These are phyloP conservation scores for Dendrobium chrysotoxum DNA, from an alignment of 106 monocot species.

Conservation along the genomic window DNA sequence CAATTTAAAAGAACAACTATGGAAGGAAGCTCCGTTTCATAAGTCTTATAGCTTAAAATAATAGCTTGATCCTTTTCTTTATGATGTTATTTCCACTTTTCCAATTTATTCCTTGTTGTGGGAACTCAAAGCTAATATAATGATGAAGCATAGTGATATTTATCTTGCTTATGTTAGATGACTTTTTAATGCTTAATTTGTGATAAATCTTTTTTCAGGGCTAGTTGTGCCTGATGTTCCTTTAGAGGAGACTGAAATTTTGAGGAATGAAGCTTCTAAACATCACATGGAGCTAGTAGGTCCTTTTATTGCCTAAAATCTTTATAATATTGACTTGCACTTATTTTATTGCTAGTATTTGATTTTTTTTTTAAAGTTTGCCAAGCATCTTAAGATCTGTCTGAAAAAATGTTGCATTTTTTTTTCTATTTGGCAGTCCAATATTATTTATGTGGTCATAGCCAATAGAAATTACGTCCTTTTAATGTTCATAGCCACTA, in stretches of 20 bases:
- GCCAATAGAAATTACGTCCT: too few relatives aligned
- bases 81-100: not conserved
- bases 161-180: not conserved
- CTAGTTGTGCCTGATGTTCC: slow-evolving; percentile 74
- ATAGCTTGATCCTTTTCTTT: not conserved
- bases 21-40: not conserved
- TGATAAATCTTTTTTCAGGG: slow-evolving; percentile 25
- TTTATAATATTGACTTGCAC: not conserved
- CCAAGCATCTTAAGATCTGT: not conserved
- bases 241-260: slow-evolving; percentile 43
- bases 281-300: slow-evolving; percentile 55
- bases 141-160: not conserved
- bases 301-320: not conserved
- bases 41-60: not conserved
- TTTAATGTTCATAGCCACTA: too few relatives aligned
- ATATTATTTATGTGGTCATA: too few relatives aligned
- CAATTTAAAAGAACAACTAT: not conserved
- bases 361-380: not conserved
- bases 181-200: slow-evolving; percentile 2
- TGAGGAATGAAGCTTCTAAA: slow-evolving; percentile 55
- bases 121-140: not conserved
- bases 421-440: not conserved
- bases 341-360: not conserved
- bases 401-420: not conserved
- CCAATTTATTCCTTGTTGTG: not conserved